Base-by-base conservation (phyloP, 2,329 filamentous ascomycete genomes). In the Penicillium sp. region DNA sequence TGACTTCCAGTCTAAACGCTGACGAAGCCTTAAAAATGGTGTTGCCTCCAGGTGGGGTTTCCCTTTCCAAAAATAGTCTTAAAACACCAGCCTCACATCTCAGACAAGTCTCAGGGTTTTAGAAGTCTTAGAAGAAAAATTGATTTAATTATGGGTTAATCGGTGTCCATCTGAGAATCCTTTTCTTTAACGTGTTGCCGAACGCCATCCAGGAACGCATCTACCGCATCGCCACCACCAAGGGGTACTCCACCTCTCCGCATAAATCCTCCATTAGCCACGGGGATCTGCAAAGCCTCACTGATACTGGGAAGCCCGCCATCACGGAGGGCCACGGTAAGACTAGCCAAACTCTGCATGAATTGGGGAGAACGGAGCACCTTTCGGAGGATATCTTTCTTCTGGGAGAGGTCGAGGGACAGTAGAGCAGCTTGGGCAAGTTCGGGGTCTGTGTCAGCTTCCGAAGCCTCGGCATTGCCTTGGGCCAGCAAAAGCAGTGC, bases 321-420 rank as follows among this genome's bases (percentile, higher is more conserved):
- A 64, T 97, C 93, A 53, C 91, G 82, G 51, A 99, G 78, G 11
- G 94, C 94, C 73, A 91, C 85, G 0, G 91, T 96, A 63, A 99
- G 76, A 69, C 89, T 94, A 0, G 85, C 84, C 36, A 97, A 76
- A 62, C 90, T 93, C 72, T 97, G 94, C 57, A 85, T 84, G 67
- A 99, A 91, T 69, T 99, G 94, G 16, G 94, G 93, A 61, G 90
- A 95, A 60, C 90, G 84, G 13, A 97, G 76, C 7, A 97, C 91
- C 68, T 87, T 88, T 70, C 86, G 87, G 40, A 99, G 74, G 11
- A 97, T 82, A 19, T 82, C 79, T 67, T 88, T 90, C 79, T 97
- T 97, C 70, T 94, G 87, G 2, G 81, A 81, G 7, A 87, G 71
- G 50, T 83, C 87, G 65, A 97, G 81, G 7, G 88, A 86, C 56